phyloP scores from a whole-genome alignment of 768 basidiomycete genomes.

The Rhodotorula paludigena region DNA sequence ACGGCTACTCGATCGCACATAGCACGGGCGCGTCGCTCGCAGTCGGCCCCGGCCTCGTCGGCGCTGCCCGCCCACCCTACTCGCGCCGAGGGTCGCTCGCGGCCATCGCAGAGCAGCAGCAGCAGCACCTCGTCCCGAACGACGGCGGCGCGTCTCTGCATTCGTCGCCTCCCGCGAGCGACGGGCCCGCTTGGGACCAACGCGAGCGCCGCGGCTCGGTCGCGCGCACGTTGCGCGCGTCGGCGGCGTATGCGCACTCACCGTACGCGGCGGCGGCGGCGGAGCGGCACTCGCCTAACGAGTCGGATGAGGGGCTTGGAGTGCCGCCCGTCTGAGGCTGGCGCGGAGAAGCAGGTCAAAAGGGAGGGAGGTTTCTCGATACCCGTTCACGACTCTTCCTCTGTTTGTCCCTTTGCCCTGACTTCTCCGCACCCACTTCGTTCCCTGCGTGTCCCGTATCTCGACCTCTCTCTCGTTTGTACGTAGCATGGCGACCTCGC shows the following conservation, averaged over 20 bases:
- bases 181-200: no score
- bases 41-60: neutral
- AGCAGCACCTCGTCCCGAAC: no score
- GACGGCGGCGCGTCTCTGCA: no score
- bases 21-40: no score
- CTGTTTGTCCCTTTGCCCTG: no score
- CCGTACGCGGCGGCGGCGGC: conserved; percentile 1
- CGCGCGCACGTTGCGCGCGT: neutral
- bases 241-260: neutral
- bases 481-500: no score
- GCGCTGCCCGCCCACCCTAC: neutral
- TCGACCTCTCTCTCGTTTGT: no score
- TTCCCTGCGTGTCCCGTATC: no score
- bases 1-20: conserved; percentile 9
- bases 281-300: neutral
- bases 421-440: no score
- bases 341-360: neutral
- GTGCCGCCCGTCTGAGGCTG: neutral
- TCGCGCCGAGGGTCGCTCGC: neutral
- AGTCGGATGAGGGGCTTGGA: no score
- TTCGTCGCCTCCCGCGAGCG: neutral
- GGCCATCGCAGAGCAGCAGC: conserved; percentile 3
- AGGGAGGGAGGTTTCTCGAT: neutral
- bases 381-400: no score
- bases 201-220: neutral